Percentiles rank a stretch among this genome's conserved stretches.
Conservation (phyloP, 2,329 filamentous ascomycete species). For the Alternaria sp. region DNA sequence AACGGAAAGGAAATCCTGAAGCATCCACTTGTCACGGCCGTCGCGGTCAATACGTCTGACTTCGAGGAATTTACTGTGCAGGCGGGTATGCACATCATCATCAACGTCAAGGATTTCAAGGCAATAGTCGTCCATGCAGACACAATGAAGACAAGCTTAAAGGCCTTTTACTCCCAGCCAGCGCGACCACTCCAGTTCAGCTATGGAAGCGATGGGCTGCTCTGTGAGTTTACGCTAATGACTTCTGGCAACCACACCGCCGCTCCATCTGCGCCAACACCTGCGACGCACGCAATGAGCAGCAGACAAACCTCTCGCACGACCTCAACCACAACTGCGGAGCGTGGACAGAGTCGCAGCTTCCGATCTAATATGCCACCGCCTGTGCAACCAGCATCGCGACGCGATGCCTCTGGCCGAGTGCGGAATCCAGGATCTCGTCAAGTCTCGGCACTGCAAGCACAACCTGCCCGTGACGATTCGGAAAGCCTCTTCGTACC, state of each 20-base stretch:
- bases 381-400: conserved; percentile 44
- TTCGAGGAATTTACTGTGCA: conserved; percentile 78
- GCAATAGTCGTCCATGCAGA: conserved; percentile 79
- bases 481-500: conserved; percentile 75
- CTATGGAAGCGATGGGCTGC: conserved; percentile 71
- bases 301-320: conserved; percentile 43
- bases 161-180: conserved; percentile 73
- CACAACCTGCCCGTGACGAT: conserved; percentile 56
- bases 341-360: conserved; percentile 27
- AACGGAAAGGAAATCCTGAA: conserved; percentile 77
- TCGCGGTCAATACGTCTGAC: conserved; percentile 76
- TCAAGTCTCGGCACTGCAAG: conserved; percentile 23
- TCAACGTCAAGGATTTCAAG: conserved; percentile 83
- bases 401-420: conserved; percentile 34
- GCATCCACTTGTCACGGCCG: conserved; percentile 80
- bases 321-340: conserved; percentile 26
- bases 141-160: conserved; percentile 69
- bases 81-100: conserved; percentile 77
- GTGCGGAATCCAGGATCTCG: conserved; percentile 37
- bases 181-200: conserved; percentile 74
- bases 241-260: conserved; percentile 70
- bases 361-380: conserved; percentile 52
- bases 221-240: conserved; percentile 82
- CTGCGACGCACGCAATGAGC: conserved; percentile 21
- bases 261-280: conserved; percentile 31